phyloP scores from a whole-genome alignment of 1,284 basidiomycete genomes.

The Bjerkandera adusta region DNA sequence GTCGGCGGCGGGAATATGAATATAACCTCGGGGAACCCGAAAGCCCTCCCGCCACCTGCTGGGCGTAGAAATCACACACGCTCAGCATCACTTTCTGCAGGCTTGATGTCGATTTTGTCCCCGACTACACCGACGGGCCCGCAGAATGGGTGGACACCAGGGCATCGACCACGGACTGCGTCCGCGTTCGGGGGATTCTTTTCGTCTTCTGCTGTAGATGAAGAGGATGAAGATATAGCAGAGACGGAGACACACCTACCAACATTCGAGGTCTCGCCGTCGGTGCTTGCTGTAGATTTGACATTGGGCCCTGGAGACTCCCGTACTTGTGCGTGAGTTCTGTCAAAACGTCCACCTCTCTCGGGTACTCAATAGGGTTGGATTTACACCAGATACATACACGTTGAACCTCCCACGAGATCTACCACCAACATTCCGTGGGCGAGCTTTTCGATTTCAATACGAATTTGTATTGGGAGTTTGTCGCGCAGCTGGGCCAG shows the following conservation, averaged over 20 bases:
- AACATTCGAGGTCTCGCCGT: conserved; percentile 78
- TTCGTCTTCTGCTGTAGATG: conserved; percentile 14
- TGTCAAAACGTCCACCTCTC: too few species aligned
- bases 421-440: conserved; percentile 88
- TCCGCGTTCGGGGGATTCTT: conserved; percentile 28
- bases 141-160: conserved; percentile 19
- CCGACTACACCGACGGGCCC: conserved; percentile 21
- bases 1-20: conserved; percentile 79
- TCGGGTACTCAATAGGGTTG: conserved; percentile 6
- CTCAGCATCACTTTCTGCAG: conserved; percentile 52
- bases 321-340: conserved; percentile 64
- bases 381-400: conserved; percentile 64
- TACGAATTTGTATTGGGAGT: conserved; percentile 89
- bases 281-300: conserved; percentile 84
- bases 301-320: conserved; percentile 76
- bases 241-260: conserved; percentile 73
- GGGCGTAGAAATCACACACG: conserved; percentile 42
- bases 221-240: conserved; percentile 37
- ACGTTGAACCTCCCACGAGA: conserved; percentile 71
- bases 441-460: conserved; percentile 80
- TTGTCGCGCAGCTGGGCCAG: conserved; percentile 55
- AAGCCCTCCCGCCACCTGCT: conserved; percentile 20
- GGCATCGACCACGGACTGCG: too few species aligned
- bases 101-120: conserved; percentile 52
- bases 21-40: conserved; percentile 45